Conservation (phyloP, 140 eudicot species). For the Senecio squalidus region DNA sequence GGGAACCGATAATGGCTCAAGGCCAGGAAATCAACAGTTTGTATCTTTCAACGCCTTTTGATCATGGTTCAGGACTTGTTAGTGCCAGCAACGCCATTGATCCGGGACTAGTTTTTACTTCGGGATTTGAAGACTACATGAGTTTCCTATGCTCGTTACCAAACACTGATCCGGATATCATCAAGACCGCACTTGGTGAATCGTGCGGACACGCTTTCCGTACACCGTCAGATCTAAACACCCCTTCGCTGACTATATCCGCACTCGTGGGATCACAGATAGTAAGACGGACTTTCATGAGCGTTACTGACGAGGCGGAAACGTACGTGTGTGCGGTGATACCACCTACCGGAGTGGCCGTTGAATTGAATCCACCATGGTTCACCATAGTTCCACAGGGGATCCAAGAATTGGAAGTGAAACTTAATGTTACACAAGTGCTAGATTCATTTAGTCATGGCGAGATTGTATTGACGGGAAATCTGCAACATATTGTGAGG, state of each 20-base stretch:
- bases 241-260: constrained; percentile 76
- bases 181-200: constrained; percentile 71
- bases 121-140: constrained; percentile 77
- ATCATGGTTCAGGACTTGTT: constrained; percentile 86
- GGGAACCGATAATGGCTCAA: constrained; percentile 74
- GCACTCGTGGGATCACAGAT: constrained; percentile 43
- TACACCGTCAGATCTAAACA: constrained; percentile 76
- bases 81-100: constrained; percentile 55
- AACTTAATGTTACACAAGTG: constrained; percentile 48
- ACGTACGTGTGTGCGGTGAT: constrained; percentile 57
- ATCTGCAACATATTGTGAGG: constrained; percentile 67
- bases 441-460: constrained; percentile 62
- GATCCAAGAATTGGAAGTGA: constrained; percentile 54
- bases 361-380: constrained; percentile 59
- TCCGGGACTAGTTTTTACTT: constrained; percentile 73
- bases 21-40: constrained; percentile 49
- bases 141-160: constrained; percentile 92
- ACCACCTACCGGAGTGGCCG: constrained; percentile 65
- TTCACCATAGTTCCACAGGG: constrained; percentile 66
- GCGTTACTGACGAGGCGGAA: constrained; percentile 49
- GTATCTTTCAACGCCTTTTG: constrained; percentile 73
- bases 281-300: constrained; percentile 48
- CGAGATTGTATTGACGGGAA: constrained; percentile 78
- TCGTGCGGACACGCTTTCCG: constrained; percentile 45
- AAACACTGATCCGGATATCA: constrained; percentile 43